These are phyloP conservation scores for Lavandula angustifolia DNA, from an alignment of 257 asterid species.

Conservation along the genomic window DNA sequence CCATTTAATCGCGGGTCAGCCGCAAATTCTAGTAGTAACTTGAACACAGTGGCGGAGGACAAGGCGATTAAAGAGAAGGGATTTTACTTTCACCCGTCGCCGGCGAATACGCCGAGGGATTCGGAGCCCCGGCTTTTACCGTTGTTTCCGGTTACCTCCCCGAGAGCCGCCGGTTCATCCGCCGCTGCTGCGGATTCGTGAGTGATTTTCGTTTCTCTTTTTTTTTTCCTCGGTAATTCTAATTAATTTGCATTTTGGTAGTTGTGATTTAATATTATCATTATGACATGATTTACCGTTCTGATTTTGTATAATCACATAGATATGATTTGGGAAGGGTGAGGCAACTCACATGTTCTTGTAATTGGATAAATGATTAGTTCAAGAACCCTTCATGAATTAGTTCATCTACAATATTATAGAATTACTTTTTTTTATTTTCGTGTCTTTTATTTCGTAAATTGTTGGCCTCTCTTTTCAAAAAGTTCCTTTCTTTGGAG, in stretches of 20 bases:
- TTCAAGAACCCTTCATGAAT: constrained; percentile 22
- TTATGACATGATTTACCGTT: constrained; percentile 38
- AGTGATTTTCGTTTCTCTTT: constrained; percentile 31
- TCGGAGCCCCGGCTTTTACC: constrained; percentile 87
- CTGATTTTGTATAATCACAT: constrained; percentile 48
- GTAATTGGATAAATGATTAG: constrained; percentile 35
- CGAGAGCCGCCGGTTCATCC: constrained; percentile 61
- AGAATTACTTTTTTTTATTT: background rate
- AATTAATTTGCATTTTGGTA: constrained; percentile 14
- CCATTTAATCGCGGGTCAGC: constrained; percentile 58
- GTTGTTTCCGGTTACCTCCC: constrained; percentile 81
- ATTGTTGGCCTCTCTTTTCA: constrained; percentile 3
- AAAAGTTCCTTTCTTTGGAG: too few relatives aligned
- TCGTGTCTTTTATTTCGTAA: background rate
- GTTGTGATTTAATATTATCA: constrained; percentile 23
- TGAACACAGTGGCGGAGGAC: constrained; percentile 71
- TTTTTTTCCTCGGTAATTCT: background rate
- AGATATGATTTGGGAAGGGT: constrained; percentile 49
- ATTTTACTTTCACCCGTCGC: constrained; percentile 83
- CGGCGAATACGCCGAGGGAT: constrained; percentile 77
- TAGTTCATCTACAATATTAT: too few relatives aligned
- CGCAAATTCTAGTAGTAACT: constrained; percentile 27
- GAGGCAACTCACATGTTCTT: constrained; percentile 32
- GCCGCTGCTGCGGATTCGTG: constrained; percentile 44
- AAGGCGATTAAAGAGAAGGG: constrained; percentile 76